Base-by-base conservation (phyloP, 2,329 filamentous ascomycete species). In the Colletotrichum sp. region DNA sequence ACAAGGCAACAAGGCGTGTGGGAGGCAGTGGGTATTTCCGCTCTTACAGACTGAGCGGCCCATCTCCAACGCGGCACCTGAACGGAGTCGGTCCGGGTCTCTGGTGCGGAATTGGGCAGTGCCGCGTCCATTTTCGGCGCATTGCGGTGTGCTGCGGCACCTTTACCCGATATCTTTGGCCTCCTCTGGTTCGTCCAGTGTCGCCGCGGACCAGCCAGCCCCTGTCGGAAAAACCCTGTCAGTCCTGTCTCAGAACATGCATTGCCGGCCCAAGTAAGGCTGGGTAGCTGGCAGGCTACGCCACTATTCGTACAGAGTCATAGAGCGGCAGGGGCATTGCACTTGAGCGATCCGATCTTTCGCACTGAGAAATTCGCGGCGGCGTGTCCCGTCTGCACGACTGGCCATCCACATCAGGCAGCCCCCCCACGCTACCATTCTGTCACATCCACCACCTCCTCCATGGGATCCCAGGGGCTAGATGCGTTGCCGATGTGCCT, bases 171-270 rank as follows among this genome's bases (percentile, higher is more conserved):
- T 32, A 63, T 63, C 36, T 21, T 52, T 60, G 55, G 43, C 39
- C 39, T 67, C 55, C 32, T 67, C 66, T 70, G 24, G 57, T 57
- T 59, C 26, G 39, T 70, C 57, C 30, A 63, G 18, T 63, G 59
- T 34, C 18, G 28, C n/a, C 30, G 24, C 24, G 16, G 26, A 21
- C 60, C 60, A 43, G 28, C 55, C 26, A 18, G 28, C 7, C 72
- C 72, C 34, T 71, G 67, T 65, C 60, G 24, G 39, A 32, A 12
- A 64, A 64, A 43, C 71, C 71, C 55, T 70, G 71, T 63, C 66
- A 48, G 16, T 18, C n/a, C 28, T 74, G 67, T 74, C 59, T 74
- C 67, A 74, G 72, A 71, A 59, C 67, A 74, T 65, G 72, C 67
- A 65, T 64, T 71, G 60, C 48, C 32, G 32, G 57, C 48, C 57